Percentiles rank a stretch among this genome's conserved stretches.
These are phyloP conservation scores for Telopea speciosissima DNA, from an alignment of 177 flowering plant genomes.

Conservation along the genomic window DNA sequence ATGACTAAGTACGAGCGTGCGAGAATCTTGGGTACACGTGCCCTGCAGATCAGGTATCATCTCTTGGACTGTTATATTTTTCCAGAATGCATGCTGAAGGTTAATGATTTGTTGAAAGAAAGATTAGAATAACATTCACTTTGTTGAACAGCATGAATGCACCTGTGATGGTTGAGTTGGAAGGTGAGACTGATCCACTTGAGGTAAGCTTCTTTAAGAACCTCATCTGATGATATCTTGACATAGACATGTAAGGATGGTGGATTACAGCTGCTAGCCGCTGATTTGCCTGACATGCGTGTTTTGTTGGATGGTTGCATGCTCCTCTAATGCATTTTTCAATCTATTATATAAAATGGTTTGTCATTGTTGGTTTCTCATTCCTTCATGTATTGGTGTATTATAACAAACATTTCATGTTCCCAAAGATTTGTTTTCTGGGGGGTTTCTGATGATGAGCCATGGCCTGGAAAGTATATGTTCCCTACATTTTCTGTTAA, in stretches of 20 bases:
- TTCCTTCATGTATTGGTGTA: too few relatives aligned
- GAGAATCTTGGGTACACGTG: slow-evolving; percentile 89
- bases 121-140: not conserved
- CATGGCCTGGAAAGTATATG: too few relatives aligned
- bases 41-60: slow-evolving; percentile 79
- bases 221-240: not conserved
- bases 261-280: not conserved
- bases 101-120: not conserved
- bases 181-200: slow-evolving; percentile 95
- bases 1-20: slow-evolving; percentile 98
- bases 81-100: not conserved
- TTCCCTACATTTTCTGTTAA: too few relatives aligned
- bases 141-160: slow-evolving; percentile 81
- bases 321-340: too few relatives aligned
- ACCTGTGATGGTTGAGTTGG: slow-evolving; percentile 96
- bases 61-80: not conserved
- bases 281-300: not conserved
- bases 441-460: too few relatives aligned
- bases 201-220: slow-evolving; percentile 46
- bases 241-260: not conserved
- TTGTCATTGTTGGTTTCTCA: too few relatives aligned
- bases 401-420: too few relatives aligned
- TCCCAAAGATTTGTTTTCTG: too few relatives aligned
- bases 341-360: too few relatives aligned
- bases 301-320: too few relatives aligned